Evolutionary conservation across 352 stramenopile genomes (phyloP).

Genomic region (Phytopythium litorale): DNA sequence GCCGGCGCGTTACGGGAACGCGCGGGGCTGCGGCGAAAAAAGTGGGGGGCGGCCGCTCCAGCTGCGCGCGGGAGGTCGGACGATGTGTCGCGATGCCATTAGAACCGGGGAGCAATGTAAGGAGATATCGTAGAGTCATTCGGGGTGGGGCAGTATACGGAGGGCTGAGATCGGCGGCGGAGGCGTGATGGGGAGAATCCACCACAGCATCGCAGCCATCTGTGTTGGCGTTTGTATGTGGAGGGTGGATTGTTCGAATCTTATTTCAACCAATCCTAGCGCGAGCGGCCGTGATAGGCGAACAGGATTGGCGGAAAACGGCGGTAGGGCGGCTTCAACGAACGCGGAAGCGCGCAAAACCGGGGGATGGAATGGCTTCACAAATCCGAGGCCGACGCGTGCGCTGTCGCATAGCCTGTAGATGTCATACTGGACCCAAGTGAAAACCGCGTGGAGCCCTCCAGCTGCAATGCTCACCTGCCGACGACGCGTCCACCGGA

Average conservation of each 20-base stretch:
- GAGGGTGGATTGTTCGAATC: neutral
- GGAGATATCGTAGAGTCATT: too few relatives aligned
- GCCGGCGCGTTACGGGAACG: slow-evolving; percentile 9
- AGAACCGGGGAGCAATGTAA: too few relatives aligned
- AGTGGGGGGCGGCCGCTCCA: slow-evolving; percentile 7
- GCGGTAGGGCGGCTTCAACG: neutral
- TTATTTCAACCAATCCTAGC: neutral
- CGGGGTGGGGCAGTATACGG: neutral
- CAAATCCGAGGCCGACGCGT: neutral
- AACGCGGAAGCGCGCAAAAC: neutral
- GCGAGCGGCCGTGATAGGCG: neutral
- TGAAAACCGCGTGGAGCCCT: neutral
- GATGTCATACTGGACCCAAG: neutral
- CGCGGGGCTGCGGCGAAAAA: slow-evolving; percentile 6
- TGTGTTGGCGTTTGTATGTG: neutral
- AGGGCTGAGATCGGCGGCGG: neutral
- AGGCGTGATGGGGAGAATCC: neutral
- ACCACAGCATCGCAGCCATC: neutral
- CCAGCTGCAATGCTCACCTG: too few relatives aligned
- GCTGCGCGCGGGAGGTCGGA: slow-evolving; percentile 6
- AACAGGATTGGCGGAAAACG: neutral
- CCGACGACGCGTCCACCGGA: too few relatives aligned
- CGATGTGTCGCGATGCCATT: too few relatives aligned
- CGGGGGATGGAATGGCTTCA: slow-evolving; percentile 1
- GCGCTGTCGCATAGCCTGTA: neutral